Evolutionary conservation across 345 rosid genomes (phyloP).

Genomic region (Linum trigynum): DNA sequence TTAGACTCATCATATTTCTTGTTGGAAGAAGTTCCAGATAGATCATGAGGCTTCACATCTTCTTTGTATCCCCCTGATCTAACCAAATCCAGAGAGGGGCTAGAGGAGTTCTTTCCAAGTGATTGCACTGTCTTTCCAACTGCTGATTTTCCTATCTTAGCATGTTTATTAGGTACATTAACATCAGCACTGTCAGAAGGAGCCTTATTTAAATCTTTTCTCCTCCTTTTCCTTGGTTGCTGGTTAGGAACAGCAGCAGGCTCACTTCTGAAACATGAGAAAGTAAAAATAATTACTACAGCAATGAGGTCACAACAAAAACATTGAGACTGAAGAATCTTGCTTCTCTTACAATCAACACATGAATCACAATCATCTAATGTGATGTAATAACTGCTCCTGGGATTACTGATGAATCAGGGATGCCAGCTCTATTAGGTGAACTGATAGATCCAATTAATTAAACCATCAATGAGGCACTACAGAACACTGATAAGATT

Average conservation of each 20-base stretch:
- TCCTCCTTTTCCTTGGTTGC: constrained; percentile 73
- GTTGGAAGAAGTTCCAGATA: constrained; percentile 35
- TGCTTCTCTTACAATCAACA: neutral
- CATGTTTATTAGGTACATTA: constrained; percentile 40
- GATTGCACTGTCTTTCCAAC: constrained; percentile 29
- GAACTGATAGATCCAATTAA: neutral
- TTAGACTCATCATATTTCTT: constrained; percentile 49
- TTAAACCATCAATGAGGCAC: neutral
- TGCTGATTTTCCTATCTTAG: constrained; percentile 39
- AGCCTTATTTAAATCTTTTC: constrained; percentile 54
- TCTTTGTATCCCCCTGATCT: constrained; percentile 21
- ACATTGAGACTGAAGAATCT: neutral
- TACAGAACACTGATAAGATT: neutral
- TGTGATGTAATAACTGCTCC: too few species aligned
- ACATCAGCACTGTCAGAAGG: constrained; percentile 40
- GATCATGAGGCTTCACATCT: constrained; percentile 32
- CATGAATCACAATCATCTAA: neutral
- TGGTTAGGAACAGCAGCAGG: constrained; percentile 42
- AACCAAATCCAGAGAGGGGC: constrained; percentile 28
- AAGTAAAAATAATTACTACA: constrained; percentile 11
- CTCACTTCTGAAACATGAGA: constrained; percentile 39
- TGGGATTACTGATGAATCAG: neutral
- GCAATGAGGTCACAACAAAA: neutral
- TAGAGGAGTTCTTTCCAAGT: constrained; percentile 25
- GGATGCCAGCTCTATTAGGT: too few species aligned